phyloP scores from a whole-genome alignment of 2,329 filamentous ascomycete genomes.

The Penicillium sp. region DNA sequence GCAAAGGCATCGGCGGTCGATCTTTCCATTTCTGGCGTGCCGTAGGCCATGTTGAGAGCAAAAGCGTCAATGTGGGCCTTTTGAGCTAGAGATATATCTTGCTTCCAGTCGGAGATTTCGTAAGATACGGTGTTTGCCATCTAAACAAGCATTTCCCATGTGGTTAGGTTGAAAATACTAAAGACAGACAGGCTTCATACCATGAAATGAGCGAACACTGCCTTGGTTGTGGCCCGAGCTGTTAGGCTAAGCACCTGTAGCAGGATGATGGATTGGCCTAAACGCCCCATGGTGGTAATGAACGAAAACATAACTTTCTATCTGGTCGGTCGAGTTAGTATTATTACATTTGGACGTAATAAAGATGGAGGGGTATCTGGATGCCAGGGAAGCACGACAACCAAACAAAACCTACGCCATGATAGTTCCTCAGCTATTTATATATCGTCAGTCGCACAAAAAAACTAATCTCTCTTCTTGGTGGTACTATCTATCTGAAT shows the following conservation, averaged over 20 bases:
- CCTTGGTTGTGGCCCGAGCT: not conserved
- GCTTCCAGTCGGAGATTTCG: constrained; percentile 25
- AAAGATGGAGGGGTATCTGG: not conserved
- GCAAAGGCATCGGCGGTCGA: constrained; percentile 13
- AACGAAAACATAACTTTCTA: not conserved
- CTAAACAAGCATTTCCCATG: constrained; percentile 6
- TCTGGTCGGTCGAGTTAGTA: not conserved
- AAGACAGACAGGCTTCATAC: not conserved
- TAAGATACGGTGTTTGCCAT: constrained; percentile 28
- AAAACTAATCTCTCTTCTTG: not conserved
- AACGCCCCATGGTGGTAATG: not conserved
- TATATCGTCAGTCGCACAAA: not conserved
- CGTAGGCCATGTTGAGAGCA: constrained; percentile 22
- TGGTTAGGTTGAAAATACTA: not conserved
- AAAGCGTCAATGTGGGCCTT: constrained; percentile 35
- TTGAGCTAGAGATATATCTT: constrained; percentile 28
- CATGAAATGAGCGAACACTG: not conserved
- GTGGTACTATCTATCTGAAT: not conserved
- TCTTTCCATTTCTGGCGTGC: not conserved
- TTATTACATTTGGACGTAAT: not conserved
- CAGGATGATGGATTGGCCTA: not conserved
- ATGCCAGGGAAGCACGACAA: not conserved
- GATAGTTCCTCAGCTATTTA: not conserved
- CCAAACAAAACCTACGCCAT: not conserved
- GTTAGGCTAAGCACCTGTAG: not conserved